phyloP scores from a whole-genome alignment of 1,284 basidiomycete genomes.

The Xerocomus minutiporus region DNA sequence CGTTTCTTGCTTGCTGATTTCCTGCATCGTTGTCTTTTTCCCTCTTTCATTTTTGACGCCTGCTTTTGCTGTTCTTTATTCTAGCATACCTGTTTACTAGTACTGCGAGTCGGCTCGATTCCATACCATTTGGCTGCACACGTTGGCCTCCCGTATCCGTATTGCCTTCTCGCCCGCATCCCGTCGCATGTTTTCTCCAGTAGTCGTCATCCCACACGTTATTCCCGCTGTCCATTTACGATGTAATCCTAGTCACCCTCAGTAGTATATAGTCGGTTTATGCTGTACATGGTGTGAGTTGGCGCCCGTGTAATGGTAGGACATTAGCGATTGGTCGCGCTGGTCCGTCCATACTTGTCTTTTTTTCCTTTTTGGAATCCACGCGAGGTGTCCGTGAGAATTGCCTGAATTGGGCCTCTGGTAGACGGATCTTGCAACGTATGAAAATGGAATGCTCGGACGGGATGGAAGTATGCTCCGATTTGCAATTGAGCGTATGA shows the following conservation, averaged over 20 bases:
- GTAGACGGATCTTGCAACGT: too few relatives aligned
- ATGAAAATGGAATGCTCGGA: too few relatives aligned
- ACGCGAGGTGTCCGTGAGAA: too few relatives aligned
- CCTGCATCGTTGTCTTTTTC: constrained; percentile 4
- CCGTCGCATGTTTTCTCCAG: constrained; percentile 22
- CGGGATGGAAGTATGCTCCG: too few relatives aligned
- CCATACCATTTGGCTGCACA: constrained; percentile 17
- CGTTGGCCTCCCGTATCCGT: constrained; percentile 7
- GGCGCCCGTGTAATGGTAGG: too few relatives aligned
- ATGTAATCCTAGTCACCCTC: constrained; percentile 31
- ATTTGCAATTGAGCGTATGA: too few relatives aligned
- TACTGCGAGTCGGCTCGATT: neutral
- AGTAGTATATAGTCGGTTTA: constrained; percentile 28
- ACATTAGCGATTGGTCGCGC: too few relatives aligned
- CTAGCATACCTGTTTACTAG: constrained; percentile 14
- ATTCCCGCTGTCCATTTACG: constrained; percentile 31
- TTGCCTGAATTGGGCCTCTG: too few relatives aligned
- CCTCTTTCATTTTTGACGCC: neutral
- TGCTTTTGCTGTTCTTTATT: constrained; percentile 11
- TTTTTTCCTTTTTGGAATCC: too few relatives aligned
- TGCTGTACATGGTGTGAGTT: neutral
- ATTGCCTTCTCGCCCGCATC: constrained; percentile 18
- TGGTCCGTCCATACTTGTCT: too few relatives aligned
- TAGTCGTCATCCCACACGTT: constrained; percentile 15
- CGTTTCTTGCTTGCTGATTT: constrained; percentile 19